Evolutionary conservation across 805 yeast species (phyloP), one percentile per base, ranked within the genome.

Genomic region (Metschnikowia dekortorum): DNA sequence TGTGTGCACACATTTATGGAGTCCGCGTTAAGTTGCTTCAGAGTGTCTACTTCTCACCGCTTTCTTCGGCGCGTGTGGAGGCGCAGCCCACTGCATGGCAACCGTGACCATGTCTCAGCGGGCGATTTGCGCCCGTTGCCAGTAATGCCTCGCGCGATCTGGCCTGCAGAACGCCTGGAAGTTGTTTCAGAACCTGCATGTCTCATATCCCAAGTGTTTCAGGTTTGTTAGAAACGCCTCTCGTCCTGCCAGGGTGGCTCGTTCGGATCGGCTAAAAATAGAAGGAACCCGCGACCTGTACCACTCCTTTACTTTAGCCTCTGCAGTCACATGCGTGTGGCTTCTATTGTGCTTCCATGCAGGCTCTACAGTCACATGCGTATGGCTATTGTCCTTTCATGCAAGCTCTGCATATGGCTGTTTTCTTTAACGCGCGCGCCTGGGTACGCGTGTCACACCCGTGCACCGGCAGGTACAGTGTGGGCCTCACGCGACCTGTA

Each of bases 61-160:
- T 42, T 22, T 41, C 44, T 41, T 42, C 45, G 22, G 38, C 45
- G 45, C 45, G 37, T 42, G 38, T 13, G 6, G 37, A 22, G 37
- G 30, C 18, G 45, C 45, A 41, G 35, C 35, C 9, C 44, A 18
- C 14, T 40, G 44, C 44, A 41, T 41, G 35, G 32, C 41, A 39
- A 39, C 41, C 43, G 43, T n/a, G 43, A 39, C 33, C 14, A 9
- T 39, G 34, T 39, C 34, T 39, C 26, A 30, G 26, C 11, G n/a
- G 26, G 10, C 16, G n/a, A 39, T 39, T 39, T 39, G 43, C 34
- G 33, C 43, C 43, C 34, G 26, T 13, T 38, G 26, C 6, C 1
- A 8, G 10, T 32, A 13, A 6, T 11, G 34, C 4, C 32, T 10
- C 32, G 32, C 32, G 10, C 10, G 32, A 10, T 30, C 32, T 30